Evolutionary conservation across 805 yeast species (phyloP).

Genomic region (Sugiyamaella chiloensis): DNA sequence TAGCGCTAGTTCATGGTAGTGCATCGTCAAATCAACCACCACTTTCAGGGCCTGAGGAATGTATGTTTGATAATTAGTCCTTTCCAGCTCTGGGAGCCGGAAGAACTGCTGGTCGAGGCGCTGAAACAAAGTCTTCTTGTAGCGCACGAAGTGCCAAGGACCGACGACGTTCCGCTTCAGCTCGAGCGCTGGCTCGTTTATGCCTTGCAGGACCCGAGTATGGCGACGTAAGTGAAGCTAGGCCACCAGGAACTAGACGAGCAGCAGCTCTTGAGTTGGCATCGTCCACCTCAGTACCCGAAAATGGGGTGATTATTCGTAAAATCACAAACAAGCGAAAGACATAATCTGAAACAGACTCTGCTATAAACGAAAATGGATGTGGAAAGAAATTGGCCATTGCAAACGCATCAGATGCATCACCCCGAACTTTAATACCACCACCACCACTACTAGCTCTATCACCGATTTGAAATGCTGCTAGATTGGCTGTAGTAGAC

Average conservation of each 20-base stretch:
- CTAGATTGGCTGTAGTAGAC: constrained; percentile 4
- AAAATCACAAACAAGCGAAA: constrained; percentile 42
- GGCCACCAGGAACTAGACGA: constrained; percentile 97
- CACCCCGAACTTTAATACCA: constrained; percentile 55
- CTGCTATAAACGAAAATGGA: constrained; percentile 48
- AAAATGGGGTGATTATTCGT: constrained; percentile 58
- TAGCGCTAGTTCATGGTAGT: no score
- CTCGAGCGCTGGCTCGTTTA: constrained; percentile 26
- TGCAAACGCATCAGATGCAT: constrained; percentile 86
- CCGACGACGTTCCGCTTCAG: constrained; percentile 36
- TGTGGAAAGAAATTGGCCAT: constrained; percentile 82
- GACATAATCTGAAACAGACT: constrained; percentile 46
- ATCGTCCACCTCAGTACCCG: constrained; percentile 65
- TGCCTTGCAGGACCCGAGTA: background rate
- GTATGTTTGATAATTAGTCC: no score
- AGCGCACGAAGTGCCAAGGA: constrained; percentile 35
- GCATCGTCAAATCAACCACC: no score
- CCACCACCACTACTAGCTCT: background rate
- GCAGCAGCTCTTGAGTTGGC: constrained; percentile 69
- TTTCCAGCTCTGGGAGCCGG: constrained; percentile 18
- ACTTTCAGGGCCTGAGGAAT: no score
- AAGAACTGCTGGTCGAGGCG: constrained; percentile 19
- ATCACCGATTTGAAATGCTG: background rate
- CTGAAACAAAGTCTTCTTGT: constrained; percentile 20
- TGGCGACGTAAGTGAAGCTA: constrained; percentile 49